Percentiles rank a stretch among this genome's conserved stretches.
These are phyloP conservation scores for Hymenoscyphus fructigenus DNA, from an alignment of 2,329 filamentous ascomycete genomes.

Conservation along the genomic window DNA sequence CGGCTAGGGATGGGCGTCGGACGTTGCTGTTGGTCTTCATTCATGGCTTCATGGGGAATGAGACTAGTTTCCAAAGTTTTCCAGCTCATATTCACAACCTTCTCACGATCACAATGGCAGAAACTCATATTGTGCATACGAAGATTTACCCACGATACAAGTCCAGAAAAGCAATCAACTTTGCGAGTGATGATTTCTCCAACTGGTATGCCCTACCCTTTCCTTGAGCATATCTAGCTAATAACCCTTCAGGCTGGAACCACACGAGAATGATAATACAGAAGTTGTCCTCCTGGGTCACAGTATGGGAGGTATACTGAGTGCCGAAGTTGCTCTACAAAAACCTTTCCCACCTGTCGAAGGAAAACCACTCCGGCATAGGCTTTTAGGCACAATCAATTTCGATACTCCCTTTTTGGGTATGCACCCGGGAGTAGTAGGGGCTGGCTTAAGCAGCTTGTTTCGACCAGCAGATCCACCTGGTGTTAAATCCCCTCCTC, in stretches of 20 bases:
- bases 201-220: conserved; percentile 53
- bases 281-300: conserved; percentile 85
- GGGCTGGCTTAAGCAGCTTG: conserved; percentile 76
- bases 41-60: conserved; percentile 87
- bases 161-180: conserved; percentile 68
- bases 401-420: conserved; percentile 87
- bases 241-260: conserved; percentile 56
- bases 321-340: conserved; percentile 74
- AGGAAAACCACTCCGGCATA: conserved; percentile 59
- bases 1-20: conserved; percentile 42
- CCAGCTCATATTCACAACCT: conserved; percentile 82
- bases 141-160: conserved; percentile 83
- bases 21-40: conserved; percentile 76
- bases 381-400: conserved; percentile 76
- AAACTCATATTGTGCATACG: conserved; percentile 79
- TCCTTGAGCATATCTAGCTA: conserved; percentile 17
- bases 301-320: conserved; percentile 84
- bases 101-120: conserved; percentile 62
- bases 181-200: conserved; percentile 81
- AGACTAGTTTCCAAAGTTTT: conserved; percentile 84
- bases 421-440: conserved; percentile 83
- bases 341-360: conserved; percentile 23
- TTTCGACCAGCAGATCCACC: conserved; percentile 54
- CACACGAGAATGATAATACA: conserved; percentile 70
- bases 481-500: conserved; percentile 16